These are phyloP conservation scores for Rhizophagus prolifer DNA, from an alignment of 192 early-diverging fungal species.

Conservation along the genomic window DNA sequence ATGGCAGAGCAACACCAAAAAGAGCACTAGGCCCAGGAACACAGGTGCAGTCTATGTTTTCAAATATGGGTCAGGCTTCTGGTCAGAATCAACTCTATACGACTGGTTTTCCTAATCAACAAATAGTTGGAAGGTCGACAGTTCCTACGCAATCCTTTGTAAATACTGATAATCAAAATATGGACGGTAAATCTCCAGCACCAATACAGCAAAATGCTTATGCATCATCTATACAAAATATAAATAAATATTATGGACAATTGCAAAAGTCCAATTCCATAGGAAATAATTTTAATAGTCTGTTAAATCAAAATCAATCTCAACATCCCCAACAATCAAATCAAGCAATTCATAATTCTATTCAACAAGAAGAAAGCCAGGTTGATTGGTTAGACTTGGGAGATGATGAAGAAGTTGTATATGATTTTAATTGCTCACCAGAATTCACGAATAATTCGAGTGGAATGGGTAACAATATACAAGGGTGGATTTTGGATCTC, in stretches of 20 bases:
- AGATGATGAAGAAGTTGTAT: conserved; percentile 18
- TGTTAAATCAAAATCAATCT: conserved; percentile 8
- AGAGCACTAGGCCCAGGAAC: not conserved
- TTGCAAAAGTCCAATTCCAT: not conserved
- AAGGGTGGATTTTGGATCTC: conserved; percentile 21
- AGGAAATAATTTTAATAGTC: conserved; percentile 16
- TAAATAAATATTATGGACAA: conserved; percentile 27
- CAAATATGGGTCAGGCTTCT: conserved; percentile 5
- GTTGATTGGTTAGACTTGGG: conserved; percentile 18
- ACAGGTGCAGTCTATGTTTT: conserved; percentile 12
- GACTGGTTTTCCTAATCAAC: not conserved
- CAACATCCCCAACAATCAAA: conserved; percentile 13
- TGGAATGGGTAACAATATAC: conserved; percentile 3
- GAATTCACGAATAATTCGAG: not conserved
- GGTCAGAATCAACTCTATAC: conserved; percentile 26
- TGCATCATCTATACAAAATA: conserved; percentile 17
- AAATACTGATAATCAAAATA: conserved; percentile 1
- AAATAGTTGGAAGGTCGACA: conserved; percentile 17
- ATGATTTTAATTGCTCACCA: conserved; percentile 25
- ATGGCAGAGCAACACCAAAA: conserved; percentile 28
- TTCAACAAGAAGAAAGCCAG: conserved; percentile 11
- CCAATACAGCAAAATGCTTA: conserved; percentile 17
- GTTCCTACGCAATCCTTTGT: conserved; percentile 8
- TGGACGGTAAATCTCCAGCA: conserved; percentile 12
- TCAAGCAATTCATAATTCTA: conserved; percentile 3